These are phyloP conservation scores for Fusarium transvaalense DNA, from an alignment of 2,329 filamentous ascomycete species.

Conservation along the genomic window DNA sequence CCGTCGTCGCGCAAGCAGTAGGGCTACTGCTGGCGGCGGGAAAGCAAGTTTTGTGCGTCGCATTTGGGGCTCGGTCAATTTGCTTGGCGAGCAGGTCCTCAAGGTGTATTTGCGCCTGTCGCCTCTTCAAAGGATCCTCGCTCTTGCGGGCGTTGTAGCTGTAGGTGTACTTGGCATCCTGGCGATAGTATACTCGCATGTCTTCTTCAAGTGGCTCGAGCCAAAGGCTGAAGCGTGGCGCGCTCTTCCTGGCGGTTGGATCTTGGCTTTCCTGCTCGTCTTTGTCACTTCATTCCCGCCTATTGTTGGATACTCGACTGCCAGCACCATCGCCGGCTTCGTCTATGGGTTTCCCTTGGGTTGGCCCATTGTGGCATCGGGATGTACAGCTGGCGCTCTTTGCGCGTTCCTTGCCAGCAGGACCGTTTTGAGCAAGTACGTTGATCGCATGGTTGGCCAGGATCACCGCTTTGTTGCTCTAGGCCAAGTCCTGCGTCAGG, in stretches of 20 bases:
- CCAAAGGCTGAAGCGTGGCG: constrained; percentile 84
- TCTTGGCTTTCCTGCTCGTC: constrained; percentile 80
- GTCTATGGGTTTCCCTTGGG: constrained; percentile 71
- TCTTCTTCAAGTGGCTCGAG: constrained; percentile 80
- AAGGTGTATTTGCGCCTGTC: constrained; percentile 68
- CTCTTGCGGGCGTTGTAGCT: constrained; percentile 64
- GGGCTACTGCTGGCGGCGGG: constrained; percentile 3
- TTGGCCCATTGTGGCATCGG: constrained; percentile 85
- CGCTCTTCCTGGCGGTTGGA: constrained; percentile 76
- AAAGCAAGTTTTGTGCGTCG: constrained; percentile 52
- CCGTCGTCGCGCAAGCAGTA: constrained; percentile 43
- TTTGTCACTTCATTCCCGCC: constrained; percentile 87
- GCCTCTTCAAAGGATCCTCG: constrained; percentile 71
- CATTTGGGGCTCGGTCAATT: constrained; percentile 53
- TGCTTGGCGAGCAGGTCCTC: constrained; percentile 59
- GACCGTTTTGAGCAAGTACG: constrained; percentile 81
- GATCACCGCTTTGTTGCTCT: constrained; percentile 92
- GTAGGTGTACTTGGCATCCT: constrained; percentile 71
- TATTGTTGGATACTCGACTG: constrained; percentile 86
- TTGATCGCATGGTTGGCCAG: constrained; percentile 81
- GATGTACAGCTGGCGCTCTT: constrained; percentile 82
- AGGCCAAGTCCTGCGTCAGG: constrained; percentile 86
- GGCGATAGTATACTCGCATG: constrained; percentile 81
- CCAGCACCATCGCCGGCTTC: constrained; percentile 67
- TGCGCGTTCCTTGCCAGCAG: constrained; percentile 84